Conservation (phyloP, 2,329 filamentous ascomycete species). For the Davidsoniella virescens region DNA sequence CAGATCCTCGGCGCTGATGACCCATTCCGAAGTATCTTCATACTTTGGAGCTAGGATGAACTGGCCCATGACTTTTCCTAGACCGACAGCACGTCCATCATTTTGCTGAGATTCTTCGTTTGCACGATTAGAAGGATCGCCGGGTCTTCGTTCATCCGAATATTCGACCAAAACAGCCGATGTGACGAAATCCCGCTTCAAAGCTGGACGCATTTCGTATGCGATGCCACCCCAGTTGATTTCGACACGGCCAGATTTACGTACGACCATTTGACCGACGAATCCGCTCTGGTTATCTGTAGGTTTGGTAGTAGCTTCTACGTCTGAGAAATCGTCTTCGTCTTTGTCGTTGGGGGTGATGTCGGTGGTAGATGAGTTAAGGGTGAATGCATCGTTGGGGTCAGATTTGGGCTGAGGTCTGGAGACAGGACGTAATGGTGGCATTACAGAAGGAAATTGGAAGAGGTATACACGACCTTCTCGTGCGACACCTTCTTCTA, state of each 20-base stretch:
- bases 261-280: slow-evolving; percentile 43
- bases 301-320: slow-evolving; percentile 21
- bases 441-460: slow-evolving; percentile 46
- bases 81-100: slow-evolving; percentile 25
- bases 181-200: slow-evolving; percentile 39
- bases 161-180: slow-evolving; percentile 44
- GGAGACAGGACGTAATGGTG: slow-evolving; percentile 28
- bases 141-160: slow-evolving; percentile 31
- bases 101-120: slow-evolving; percentile 28
- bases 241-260: slow-evolving; percentile 45
- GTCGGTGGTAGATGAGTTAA: slow-evolving; percentile 15
- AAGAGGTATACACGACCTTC: slow-evolving; percentile 47
- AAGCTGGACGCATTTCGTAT: slow-evolving; percentile 34
- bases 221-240: slow-evolving; percentile 45
- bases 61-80: slow-evolving; percentile 47
- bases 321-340: slow-evolving; percentile 13
- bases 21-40: slow-evolving; percentile 41
- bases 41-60: slow-evolving; percentile 44
- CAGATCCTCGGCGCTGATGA: slow-evolving; percentile 23
- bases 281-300: slow-evolving; percentile 36
- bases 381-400: slow-evolving; percentile 12
- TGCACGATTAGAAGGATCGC: slow-evolving; percentile 22
- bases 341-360: slow-evolving; percentile 25
- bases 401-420: slow-evolving; percentile 1
- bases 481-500: slow-evolving; percentile 7